These are phyloP conservation scores for Paecilomyces formosus DNA, from an alignment of 2,329 filamentous ascomycete genomes.

Conservation along the genomic window DNA sequence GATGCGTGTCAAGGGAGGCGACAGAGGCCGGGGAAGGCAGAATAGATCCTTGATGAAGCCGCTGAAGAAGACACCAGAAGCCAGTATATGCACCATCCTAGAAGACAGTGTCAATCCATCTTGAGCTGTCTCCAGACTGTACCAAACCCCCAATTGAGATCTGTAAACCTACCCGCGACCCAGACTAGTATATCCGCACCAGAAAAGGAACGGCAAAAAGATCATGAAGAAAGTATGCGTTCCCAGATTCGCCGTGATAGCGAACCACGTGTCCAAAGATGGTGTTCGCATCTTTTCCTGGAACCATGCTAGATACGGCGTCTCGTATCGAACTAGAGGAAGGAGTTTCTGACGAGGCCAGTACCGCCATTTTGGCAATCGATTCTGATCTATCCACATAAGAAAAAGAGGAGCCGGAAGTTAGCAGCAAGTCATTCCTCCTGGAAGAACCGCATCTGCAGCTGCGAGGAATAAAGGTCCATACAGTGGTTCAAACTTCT, in stretches of 20 bases:
- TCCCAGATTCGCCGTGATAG: slow-evolving; percentile 88
- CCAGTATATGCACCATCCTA: slow-evolving; percentile 62
- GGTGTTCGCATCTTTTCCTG: slow-evolving; percentile 75
- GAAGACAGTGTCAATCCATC: neutral
- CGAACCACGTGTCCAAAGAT: slow-evolving; percentile 90
- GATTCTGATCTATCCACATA: slow-evolving; percentile 60
- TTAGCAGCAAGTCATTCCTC: slow-evolving; percentile 6
- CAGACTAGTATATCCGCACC: slow-evolving; percentile 81
- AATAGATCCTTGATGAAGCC: slow-evolving; percentile 92
- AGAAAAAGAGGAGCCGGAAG: neutral
- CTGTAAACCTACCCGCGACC: slow-evolving; percentile 67
- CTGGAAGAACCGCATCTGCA: neutral
- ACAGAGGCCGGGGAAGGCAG: slow-evolving; percentile 84
- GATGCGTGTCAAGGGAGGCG: slow-evolving; percentile 85
- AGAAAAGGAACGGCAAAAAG: slow-evolving; percentile 87
- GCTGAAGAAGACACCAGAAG: slow-evolving; percentile 74
- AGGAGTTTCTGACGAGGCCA: slow-evolving; percentile 70
- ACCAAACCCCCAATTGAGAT: slow-evolving; percentile 1
- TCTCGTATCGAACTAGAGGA: slow-evolving; percentile 88
- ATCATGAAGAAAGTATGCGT: slow-evolving; percentile 99
- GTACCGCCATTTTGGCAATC: slow-evolving; percentile 85
- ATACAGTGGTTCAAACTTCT: slow-evolving; percentile 70
- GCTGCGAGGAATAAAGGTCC: slow-evolving; percentile 10
- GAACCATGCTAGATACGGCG: slow-evolving; percentile 81
- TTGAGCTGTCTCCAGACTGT: neutral